These are phyloP conservation scores for Dryas octopetala DNA, from an alignment of 306 rosid species.

Conservation along the genomic window DNA sequence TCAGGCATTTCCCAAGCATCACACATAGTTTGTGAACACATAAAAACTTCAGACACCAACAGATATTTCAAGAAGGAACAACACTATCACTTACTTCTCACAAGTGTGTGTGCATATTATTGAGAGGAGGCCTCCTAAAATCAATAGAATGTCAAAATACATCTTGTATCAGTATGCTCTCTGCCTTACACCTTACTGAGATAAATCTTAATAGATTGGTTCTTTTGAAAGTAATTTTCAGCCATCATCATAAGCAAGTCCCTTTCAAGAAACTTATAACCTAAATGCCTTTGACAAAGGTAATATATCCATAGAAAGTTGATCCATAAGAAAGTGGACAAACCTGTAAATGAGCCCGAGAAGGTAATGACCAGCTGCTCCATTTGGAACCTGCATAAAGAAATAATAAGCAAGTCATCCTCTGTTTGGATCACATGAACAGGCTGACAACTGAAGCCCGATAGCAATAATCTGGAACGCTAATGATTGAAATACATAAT, in stretches of 20 bases:
- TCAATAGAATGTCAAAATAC: not conserved
- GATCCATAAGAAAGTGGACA: constrained; percentile 24
- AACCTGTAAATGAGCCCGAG: constrained; percentile 96
- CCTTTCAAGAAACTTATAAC: not conserved
- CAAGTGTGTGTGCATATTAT: not conserved
- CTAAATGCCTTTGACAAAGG: not conserved
- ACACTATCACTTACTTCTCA: not conserved
- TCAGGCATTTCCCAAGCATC: not conserved
- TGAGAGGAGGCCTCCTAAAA: not conserved
- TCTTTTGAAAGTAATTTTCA: no score
- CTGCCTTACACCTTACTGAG: not conserved
- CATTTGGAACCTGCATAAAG: constrained; percentile 83
- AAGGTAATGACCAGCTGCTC: constrained; percentile 97
- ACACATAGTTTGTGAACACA: no score
- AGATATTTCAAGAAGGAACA: not conserved
- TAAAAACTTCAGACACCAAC: not conserved
- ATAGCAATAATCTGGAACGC: not conserved
- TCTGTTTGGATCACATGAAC: not conserved
- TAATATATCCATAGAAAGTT: not conserved
- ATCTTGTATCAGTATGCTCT: not conserved
- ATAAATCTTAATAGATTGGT: not conserved
- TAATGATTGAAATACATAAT: not conserved
- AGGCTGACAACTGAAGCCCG: not conserved
- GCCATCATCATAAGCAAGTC: not conserved
- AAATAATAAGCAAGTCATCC: constrained; percentile 25